A percentile compares a stretch with the other conserved stretches of the same genome.
Conservation (phyloP, 2,329 filamentous ascomycete species). For the Penicillium sp. region DNA sequence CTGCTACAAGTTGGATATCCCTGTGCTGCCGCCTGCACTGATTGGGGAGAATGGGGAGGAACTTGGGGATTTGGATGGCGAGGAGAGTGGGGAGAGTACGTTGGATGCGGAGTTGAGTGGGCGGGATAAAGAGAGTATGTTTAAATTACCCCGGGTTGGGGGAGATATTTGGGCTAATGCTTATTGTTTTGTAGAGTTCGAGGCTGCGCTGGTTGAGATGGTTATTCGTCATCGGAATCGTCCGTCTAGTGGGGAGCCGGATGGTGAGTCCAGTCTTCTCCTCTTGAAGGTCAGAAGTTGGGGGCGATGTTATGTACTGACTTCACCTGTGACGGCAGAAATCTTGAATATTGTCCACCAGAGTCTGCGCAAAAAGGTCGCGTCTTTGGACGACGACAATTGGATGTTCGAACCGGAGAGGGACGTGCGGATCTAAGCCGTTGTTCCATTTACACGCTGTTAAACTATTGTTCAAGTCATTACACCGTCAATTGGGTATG, state of each 20-base stretch:
- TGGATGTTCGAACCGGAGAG: constrained; percentile 87
- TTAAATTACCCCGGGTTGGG: not conserved
- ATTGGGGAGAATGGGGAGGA: constrained; percentile 44
- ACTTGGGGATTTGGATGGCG: constrained; percentile 51
- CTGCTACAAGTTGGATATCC: constrained; percentile 51
- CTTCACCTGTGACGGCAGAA: constrained; percentile 49
- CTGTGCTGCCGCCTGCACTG: constrained; percentile 41
- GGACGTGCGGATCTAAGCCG: constrained; percentile 36
- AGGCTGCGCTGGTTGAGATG: constrained; percentile 48
- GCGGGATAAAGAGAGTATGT: constrained; percentile 46
- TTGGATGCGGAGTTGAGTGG: constrained; percentile 46
- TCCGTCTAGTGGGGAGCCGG: constrained; percentile 63
- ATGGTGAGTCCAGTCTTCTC: constrained; percentile 53
- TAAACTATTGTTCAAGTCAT: constrained; percentile 19
- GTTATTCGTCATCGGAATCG: constrained; percentile 43
- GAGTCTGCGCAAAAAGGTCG: constrained; percentile 72
- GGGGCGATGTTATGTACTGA: constrained; percentile 10
- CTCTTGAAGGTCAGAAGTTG: not conserved
- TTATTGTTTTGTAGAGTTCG: constrained; percentile 42
- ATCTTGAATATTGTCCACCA: constrained; percentile 69
- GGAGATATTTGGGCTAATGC: constrained; percentile 3
- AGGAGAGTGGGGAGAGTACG: constrained; percentile 55
- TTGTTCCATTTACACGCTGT: constrained; percentile 7
- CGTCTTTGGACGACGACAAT: constrained; percentile 75
- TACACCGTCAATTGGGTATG: constrained; percentile 19